phyloP scores from a whole-genome alignment of 2,329 filamentous ascomycete genomes.

The Trichoderma atrobrunneum region DNA sequence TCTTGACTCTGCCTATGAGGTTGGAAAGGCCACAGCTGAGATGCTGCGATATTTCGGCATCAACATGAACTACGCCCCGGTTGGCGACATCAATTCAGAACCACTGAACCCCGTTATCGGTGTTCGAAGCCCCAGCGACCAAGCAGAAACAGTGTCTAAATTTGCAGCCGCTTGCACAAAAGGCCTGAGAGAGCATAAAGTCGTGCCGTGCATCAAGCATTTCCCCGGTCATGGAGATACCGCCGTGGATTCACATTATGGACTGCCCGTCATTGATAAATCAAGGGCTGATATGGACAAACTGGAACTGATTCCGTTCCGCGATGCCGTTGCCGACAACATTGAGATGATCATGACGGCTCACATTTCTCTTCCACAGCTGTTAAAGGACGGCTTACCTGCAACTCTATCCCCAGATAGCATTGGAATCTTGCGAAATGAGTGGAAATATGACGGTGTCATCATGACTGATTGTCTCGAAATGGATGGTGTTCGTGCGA shows the following conservation, averaged over 20 bases:
- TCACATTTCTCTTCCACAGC: constrained; percentile 28
- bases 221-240: constrained; percentile 31
- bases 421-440: constrained; percentile 25
- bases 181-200: constrained; percentile 23
- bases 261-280: constrained; percentile 28
- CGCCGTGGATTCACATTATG: constrained; percentile 28
- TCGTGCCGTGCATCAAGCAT: constrained; percentile 29
- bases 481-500: constrained; percentile 29
- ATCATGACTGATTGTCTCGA: constrained; percentile 30
- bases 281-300: constrained; percentile 24
- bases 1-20: constrained; percentile 18
- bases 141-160: constrained; percentile 23
- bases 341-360: constrained; percentile 32
- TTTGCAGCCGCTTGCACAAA: constrained; percentile 24
- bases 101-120: constrained; percentile 30
- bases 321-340: constrained; percentile 21
- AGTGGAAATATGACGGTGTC: constrained; percentile 25
- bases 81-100: constrained; percentile 29
- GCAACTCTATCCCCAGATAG: constrained; percentile 27
- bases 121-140: constrained; percentile 28
- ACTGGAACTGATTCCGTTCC: constrained; percentile 27
- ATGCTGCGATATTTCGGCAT: constrained; percentile 29
- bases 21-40: constrained; percentile 25
- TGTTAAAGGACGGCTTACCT: constrained; percentile 23
- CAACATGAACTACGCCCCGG: constrained; percentile 31